phyloP scores from a whole-genome alignment of 1,284 basidiomycete genomes.

The Rhodotorula mucilaginosa region DNA sequence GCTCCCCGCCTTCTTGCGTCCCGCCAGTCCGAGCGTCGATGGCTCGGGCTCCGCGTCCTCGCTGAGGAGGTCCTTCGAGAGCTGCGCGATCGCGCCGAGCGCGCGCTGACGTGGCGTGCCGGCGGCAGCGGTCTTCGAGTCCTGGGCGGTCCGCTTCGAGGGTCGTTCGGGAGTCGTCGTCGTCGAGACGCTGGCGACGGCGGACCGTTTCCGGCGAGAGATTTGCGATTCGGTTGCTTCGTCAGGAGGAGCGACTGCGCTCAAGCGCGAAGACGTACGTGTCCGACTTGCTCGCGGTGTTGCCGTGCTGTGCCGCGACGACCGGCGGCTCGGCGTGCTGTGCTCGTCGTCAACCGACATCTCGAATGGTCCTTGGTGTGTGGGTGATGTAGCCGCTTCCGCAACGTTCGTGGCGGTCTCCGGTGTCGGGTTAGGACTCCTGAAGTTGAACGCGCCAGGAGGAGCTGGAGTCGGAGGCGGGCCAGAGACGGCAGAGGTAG shows the following conservation, averaged over 20 bases:
- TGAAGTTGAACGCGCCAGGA: constrained; percentile 18
- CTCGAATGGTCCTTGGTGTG: no score
- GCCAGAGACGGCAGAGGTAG: background rate
- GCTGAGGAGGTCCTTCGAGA: constrained; percentile 17
- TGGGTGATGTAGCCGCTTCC: no score
- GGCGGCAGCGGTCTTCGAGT: background rate
- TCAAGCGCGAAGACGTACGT: no score
- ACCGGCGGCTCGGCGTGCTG: background rate
- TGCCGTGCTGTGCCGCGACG: background rate
- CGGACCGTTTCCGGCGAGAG: background rate
- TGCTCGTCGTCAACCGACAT: background rate
- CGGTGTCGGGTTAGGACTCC: background rate
- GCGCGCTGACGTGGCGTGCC: constrained; percentile 21
- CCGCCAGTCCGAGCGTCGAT: no score
- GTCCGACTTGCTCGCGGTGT: no score
- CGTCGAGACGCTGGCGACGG: background rate
- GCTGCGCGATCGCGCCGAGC: constrained; percentile 27
- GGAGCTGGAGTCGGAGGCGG: constrained; percentile 20
- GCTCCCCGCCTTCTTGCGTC: background rate
- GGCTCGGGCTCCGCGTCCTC: background rate
- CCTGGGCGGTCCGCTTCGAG: background rate
- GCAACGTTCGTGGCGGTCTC: background rate
- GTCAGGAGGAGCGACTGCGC: no score
- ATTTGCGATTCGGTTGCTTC: background rate
- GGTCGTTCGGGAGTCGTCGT: background rate